Evolutionary conservation across 495 filamentous ascomycete genomes (phyloP).

Genomic region (Penicillium salamii): DNA sequence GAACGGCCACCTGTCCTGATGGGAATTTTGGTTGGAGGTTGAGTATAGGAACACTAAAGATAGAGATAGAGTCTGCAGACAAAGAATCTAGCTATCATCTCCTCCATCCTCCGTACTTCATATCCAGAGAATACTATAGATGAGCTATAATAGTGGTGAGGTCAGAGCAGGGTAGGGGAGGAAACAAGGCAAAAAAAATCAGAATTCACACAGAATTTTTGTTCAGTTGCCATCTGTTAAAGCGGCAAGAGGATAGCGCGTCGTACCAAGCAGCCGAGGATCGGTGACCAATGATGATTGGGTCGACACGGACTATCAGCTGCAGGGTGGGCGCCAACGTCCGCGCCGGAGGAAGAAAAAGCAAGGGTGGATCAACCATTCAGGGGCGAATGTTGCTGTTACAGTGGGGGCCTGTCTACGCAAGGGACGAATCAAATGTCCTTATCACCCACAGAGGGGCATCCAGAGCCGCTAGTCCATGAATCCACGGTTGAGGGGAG

Average conservation of each 20-base stretch:
- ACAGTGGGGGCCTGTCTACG: conserved; percentile 7
- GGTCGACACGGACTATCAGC: conserved; percentile 22
- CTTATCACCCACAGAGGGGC: not conserved
- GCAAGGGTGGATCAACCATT: conserved; percentile 32
- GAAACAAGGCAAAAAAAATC: conserved; percentile 23
- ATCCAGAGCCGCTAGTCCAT: conserved; percentile 24
- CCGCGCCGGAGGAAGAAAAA: conserved; percentile 27
- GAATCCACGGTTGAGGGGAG: conserved; percentile 34
- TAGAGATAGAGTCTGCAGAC: no score
- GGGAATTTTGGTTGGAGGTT: conserved; percentile 13
- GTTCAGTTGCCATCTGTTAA: conserved; percentile 43
- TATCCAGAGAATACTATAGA: no score
- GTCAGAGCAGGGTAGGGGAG: conserved; percentile 18
- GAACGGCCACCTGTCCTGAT: conserved; percentile 27
- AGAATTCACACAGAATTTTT: conserved; percentile 28
- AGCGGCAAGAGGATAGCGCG: conserved; percentile 39
- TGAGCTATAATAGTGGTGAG: not conserved
- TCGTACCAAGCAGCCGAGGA: conserved; percentile 30
- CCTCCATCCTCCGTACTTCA: no score
- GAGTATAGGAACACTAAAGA: no score
- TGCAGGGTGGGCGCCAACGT: conserved; percentile 35
- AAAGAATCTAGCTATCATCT: no score
- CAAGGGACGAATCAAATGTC: conserved; percentile 8
- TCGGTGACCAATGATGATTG: conserved; percentile 31
- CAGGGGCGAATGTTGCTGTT: conserved; percentile 9